Conservation (phyloP, 257 asterid species). For the Scutellaria barbata region DNA sequence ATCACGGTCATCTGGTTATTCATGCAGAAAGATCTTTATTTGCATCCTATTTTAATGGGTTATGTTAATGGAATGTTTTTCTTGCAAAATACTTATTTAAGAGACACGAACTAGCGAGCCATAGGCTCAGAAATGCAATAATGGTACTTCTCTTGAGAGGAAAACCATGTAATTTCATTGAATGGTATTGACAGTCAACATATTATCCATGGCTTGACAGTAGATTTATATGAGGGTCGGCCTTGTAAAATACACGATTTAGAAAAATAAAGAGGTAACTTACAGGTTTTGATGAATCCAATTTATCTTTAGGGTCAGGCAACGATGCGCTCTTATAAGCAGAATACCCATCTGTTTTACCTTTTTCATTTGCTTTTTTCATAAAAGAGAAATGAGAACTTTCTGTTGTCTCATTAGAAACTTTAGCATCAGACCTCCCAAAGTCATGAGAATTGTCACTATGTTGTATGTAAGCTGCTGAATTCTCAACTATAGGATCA, state of each 20-base stretch:
- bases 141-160: not conserved
- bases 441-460: slow-evolving; percentile 27
- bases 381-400: too few relatives aligned
- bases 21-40: too few relatives aligned
- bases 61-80: too few relatives aligned
- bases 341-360: slow-evolving; percentile 29
- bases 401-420: too few relatives aligned
- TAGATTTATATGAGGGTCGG: not conserved
- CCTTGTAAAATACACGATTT: slow-evolving; percentile 18
- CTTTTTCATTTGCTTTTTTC: slow-evolving; percentile 34
- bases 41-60: too few relatives aligned
- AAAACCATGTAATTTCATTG: not conserved
- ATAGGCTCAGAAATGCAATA: not conserved
- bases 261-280: slow-evolving; percentile 27
- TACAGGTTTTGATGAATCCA: slow-evolving; percentile 34
- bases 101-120: too few relatives aligned
- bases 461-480: slow-evolving; percentile 18
- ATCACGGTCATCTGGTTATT: too few relatives aligned
- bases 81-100: too few relatives aligned
- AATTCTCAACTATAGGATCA: slow-evolving; percentile 29
- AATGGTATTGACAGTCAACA: slow-evolving; percentile 6
- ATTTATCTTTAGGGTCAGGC: slow-evolving; percentile 27
- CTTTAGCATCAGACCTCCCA: slow-evolving; percentile 24
- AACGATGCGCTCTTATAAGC: slow-evolving; percentile 24
- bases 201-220: not conserved